These are phyloP conservation scores for Pythium aquatile DNA, from an alignment of 352 stramenopile species.

Conservation along the genomic window DNA sequence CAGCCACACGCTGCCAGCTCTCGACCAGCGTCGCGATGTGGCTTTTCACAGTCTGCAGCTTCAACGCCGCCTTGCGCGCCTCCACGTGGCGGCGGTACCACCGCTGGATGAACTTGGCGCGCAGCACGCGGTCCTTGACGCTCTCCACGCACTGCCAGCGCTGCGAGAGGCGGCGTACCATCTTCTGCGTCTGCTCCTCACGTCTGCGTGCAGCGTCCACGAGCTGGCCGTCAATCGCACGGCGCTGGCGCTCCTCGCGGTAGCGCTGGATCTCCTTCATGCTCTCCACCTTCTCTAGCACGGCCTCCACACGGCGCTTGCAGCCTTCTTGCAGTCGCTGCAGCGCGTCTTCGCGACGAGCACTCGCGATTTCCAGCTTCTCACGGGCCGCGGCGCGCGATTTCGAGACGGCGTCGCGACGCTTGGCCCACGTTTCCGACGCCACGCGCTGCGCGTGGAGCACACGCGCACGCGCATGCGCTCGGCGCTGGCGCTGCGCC, in stretches of 20 bases:
- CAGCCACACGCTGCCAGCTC: constrained; percentile 44
- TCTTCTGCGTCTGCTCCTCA: constrained; percentile 49
- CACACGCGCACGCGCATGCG: constrained; percentile 45
- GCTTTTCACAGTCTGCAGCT: constrained; percentile 33
- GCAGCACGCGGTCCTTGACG: constrained; percentile 57
- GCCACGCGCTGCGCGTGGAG: constrained; percentile 59
- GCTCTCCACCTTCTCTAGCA: constrained; percentile 54
- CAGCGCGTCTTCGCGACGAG: constrained; percentile 45
- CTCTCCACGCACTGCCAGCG: constrained; percentile 72
- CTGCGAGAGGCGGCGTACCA: constrained; percentile 45
- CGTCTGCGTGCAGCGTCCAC: constrained; percentile 46
- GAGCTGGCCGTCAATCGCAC: constrained; percentile 45
- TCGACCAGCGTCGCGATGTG: constrained; percentile 41
- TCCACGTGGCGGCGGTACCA: constrained; percentile 62
- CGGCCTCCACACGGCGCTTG: constrained; percentile 40
- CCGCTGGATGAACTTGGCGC: constrained; percentile 73
- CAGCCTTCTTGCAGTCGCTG: constrained; percentile 44
- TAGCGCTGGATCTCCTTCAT: constrained; percentile 45
- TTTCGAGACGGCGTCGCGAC: constrained; percentile 38
- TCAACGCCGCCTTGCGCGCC: constrained; percentile 36
- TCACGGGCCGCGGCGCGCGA: constrained; percentile 34
- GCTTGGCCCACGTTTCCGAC: constrained; percentile 46
- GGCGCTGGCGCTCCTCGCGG: constrained; percentile 36
- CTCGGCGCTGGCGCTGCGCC: constrained; percentile 39
- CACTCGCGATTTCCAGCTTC: constrained; percentile 48